Percentiles rank a stretch among this genome's conserved stretches.
phyloP scores from a whole-genome alignment of 208 protist species.

The Acanthamoeba sp. region DNA sequence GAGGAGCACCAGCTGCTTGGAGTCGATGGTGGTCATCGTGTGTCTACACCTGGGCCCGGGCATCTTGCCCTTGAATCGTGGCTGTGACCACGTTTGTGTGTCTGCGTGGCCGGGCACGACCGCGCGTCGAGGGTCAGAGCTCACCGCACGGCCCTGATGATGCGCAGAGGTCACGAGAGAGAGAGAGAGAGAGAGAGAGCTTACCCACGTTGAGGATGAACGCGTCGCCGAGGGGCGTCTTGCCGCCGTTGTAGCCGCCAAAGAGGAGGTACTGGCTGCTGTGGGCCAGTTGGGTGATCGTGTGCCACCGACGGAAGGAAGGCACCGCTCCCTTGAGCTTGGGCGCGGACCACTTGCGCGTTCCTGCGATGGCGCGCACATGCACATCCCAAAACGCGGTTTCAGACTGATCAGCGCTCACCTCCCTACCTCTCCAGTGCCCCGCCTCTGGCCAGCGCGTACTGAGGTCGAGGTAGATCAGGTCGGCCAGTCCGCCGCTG shows the following conservation, averaged over 20 bases:
- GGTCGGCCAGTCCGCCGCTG: constrained; percentile 1
- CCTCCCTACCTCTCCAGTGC: background rate
- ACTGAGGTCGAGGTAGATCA: constrained; percentile 36
- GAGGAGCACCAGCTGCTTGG: constrained; percentile 29
- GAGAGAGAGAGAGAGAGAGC: background rate
- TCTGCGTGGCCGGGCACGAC: no score
- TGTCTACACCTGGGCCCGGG: constrained; percentile 1
- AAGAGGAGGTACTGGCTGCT: constrained; percentile 31
- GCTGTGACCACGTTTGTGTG: constrained; percentile 8
- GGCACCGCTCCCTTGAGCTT: background rate
- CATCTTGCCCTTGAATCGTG: constrained; percentile 1
- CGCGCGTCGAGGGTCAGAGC: no score
- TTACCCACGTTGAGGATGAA: constrained; percentile 24
- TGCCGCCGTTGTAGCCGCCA: constrained; percentile 32
- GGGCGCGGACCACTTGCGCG: background rate
- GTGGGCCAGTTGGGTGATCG: background rate
- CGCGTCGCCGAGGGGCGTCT: constrained; percentile 21
- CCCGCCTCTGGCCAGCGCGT: background rate
- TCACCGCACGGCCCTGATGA: no score
- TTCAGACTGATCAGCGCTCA: background rate
- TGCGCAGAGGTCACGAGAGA: no score
- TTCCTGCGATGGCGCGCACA: no score
- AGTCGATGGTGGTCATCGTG: background rate
- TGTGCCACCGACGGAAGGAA: constrained; percentile 41
- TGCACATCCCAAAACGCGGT: no score